A percentile compares a stretch with the other conserved stretches of the same genome.
phyloP scores from a whole-genome alignment of 1,284 basidiomycete species.

The Cystobasidium slooffiae region DNA sequence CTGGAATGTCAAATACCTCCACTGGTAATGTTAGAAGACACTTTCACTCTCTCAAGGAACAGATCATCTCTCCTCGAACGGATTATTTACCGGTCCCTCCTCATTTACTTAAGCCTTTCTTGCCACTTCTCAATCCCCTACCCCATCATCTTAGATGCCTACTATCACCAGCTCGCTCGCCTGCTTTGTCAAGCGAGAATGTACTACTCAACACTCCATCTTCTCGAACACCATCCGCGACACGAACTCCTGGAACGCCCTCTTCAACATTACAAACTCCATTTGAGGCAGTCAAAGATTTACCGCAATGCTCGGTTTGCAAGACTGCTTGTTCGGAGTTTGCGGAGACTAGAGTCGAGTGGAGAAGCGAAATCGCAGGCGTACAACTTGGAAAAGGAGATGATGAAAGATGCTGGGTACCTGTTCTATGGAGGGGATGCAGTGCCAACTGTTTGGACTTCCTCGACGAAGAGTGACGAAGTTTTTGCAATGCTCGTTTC shows the following conservation, averaged over 20 bases:
- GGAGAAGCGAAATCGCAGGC: slow-evolving; percentile 45
- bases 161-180: slow-evolving; percentile 9
- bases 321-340: slow-evolving; percentile 43
- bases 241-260: background rate
- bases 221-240: background rate
- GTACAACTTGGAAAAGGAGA: slow-evolving; percentile 5
- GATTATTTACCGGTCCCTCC: slow-evolving; percentile 15
- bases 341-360: slow-evolving; percentile 51
- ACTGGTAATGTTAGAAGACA: background rate
- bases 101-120: slow-evolving; percentile 45
- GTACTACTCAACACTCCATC: background rate
- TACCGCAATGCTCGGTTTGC: slow-evolving; percentile 24
- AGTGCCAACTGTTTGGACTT: slow-evolving; percentile 49
- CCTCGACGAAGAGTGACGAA: slow-evolving; percentile 44
- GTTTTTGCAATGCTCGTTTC: background rate
- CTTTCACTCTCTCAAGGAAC: slow-evolving; percentile 17
- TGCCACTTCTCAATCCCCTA: slow-evolving; percentile 24
- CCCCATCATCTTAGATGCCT: slow-evolving; percentile 38
- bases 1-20: slow-evolving; percentile 40
- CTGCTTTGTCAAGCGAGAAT: background rate
- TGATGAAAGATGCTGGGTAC: slow-evolving; percentile 42
- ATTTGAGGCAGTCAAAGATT: slow-evolving; percentile 9
- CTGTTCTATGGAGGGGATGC: slow-evolving; percentile 50
- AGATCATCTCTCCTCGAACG: slow-evolving; percentile 2
- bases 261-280: background rate